Conservation (phyloP, 345 rosid genomes). For the Geranium brycei region DNA sequence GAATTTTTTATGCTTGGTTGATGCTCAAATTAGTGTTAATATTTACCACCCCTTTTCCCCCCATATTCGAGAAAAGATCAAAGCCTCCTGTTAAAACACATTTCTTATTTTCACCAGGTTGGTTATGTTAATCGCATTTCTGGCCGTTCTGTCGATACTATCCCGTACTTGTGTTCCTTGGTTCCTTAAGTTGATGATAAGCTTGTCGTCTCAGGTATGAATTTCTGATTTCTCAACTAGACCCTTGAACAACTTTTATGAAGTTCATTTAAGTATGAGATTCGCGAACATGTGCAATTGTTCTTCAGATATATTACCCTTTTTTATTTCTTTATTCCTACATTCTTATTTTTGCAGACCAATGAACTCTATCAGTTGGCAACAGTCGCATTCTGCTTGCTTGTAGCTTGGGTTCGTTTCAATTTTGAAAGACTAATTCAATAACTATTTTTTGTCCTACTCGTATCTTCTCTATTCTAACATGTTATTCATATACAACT, state of each 20-base stretch:
- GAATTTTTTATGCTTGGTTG: too few species aligned
- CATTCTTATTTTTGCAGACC: constrained; percentile 38
- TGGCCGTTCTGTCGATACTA: constrained; percentile 53
- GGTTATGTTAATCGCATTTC: constrained; percentile 53
- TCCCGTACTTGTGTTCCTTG: constrained; percentile 75
- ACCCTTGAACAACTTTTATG: neutral
- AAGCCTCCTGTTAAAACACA: neutral
- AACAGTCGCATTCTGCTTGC: constrained; percentile 91
- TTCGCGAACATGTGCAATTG: neutral
- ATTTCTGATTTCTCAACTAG: neutral
- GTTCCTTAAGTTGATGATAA: constrained; percentile 80
- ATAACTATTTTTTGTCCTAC: neutral
- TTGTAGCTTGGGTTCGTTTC: constrained; percentile 88
- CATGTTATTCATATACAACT: neutral
- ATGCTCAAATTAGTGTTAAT: too few species aligned
- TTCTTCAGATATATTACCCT: neutral
- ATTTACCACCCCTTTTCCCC: too few species aligned
- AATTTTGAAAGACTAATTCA: constrained; percentile 8
- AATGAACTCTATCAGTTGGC: constrained; percentile 98
- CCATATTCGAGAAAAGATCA: too few species aligned
- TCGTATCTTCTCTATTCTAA: neutral
- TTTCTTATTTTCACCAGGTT: constrained; percentile 29
- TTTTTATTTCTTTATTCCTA: neutral
- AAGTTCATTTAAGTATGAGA: neutral
- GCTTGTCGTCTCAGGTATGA: constrained; percentile 68